Base-by-base conservation (phyloP, 768 basidiomycete genomes). In the Thelephora ganbajun region DNA sequence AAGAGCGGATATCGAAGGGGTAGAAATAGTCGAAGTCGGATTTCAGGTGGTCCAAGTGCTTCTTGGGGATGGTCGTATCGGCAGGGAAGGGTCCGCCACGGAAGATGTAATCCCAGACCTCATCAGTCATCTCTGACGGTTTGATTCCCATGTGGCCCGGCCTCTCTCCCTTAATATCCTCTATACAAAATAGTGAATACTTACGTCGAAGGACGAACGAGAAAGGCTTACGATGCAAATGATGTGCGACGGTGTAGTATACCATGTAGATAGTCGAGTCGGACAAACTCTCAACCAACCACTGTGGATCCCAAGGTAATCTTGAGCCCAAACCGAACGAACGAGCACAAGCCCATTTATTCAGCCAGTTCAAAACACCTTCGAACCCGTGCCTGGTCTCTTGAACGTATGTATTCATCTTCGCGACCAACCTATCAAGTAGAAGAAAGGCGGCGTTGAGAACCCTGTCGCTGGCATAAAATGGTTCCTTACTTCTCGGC, bases 221-320 rank as follows among this genome's bases (percentile, higher is more conserved):
- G 13, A 2, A 7, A 26, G 16, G 57, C 79, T n/a, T 56, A 87
- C 92, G 79, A 53, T 99, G 96, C 50, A 99, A 69, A 30, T 93
- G 67, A 63, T 98, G 83, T 5, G 91, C 74, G 39, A 99, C 77
- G 4, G 96, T 96, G 66, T 98, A 98, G 68, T 98, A 99, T 36
- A 83, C 75, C 93, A 96, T 97, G 68, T 99, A 99, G 61, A 98
- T 83, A 7, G 94, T 98, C 6, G 94, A 97, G 65, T 99, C 96
- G 55, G 88, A 93, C 61, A 98, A 65, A 54, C 88, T 91, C 65
- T 99, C 96, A 41, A 99, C 93, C 60, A 98, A 72, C 75, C 93
- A 97, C 46, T 88, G 80, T 14, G 83, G 84, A 60, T 98, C 96
- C 93, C 94, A 99, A 2, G 96, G 96, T 50, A 99, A 68, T 57